A percentile compares a stretch with the other conserved stretches of the same genome.
Conservation (phyloP, 305 asterid genomes). For the Fraxinus nigra region DNA sequence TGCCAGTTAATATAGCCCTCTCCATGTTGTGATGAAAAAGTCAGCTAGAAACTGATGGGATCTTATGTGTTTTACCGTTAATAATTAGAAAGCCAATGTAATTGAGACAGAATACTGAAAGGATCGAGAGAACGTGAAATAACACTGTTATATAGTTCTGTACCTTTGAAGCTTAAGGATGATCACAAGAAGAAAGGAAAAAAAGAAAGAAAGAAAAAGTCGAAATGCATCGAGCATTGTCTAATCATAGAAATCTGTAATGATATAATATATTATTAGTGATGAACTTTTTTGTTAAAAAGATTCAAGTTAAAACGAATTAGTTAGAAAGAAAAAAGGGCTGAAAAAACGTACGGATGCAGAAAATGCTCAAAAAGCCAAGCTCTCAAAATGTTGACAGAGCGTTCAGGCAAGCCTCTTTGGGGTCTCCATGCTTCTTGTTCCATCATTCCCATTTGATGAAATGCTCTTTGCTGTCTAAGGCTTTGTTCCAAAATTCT, state of each 20-base stretch:
- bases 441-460: constrained; percentile 97
- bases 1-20: not conserved
- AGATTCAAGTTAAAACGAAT: not conserved
- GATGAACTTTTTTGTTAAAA: constrained; percentile 25
- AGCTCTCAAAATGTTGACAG: constrained; percentile 87
- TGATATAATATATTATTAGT: constrained; percentile 25
- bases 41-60: not conserved
- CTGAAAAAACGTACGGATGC: constrained; percentile 73
- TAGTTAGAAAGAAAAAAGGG: constrained; percentile 8
- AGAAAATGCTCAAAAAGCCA: constrained; percentile 99
- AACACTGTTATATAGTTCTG: not conserved
- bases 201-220: not conserved
- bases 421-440: constrained; percentile 99
- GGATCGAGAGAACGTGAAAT: not conserved
- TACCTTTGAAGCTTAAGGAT: not conserved
- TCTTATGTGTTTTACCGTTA: not conserved
- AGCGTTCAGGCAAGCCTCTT: constrained; percentile 87
- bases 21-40: not conserved
- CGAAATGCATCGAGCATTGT: constrained; percentile 21
- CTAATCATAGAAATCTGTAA: constrained; percentile 57
- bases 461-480: constrained; percentile 80
- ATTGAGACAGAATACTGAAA: not conserved
- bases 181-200: constrained; percentile 22
- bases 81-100: not conserved
- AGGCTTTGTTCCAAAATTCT: constrained; percentile 72